phyloP scores from a whole-genome alignment of 1,139 yeast species.

The Diutina mesorugosa region DNA sequence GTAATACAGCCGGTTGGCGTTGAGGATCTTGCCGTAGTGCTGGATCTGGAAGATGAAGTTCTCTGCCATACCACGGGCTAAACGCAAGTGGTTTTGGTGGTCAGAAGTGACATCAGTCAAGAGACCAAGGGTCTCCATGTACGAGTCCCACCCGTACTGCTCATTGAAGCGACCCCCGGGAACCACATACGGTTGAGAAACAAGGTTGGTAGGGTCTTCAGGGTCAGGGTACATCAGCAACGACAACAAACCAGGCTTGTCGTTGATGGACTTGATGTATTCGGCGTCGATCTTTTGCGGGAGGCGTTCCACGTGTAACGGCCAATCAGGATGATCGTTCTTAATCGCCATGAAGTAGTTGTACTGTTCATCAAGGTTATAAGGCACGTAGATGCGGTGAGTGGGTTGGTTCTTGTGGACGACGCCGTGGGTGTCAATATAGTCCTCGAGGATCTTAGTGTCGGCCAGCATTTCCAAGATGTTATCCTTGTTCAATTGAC shows the following conservation, averaged over 20 bases:
- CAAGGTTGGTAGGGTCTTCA: constrained; percentile 35
- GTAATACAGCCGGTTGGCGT: constrained; percentile 90
- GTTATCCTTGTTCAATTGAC: constrained; percentile 52
- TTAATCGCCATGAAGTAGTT: constrained; percentile 53
- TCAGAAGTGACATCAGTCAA: constrained; percentile 52
- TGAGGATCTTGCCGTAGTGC: constrained; percentile 84
- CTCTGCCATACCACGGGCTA: constrained; percentile 87
- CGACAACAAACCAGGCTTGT: constrained; percentile 78
- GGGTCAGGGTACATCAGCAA: constrained; percentile 51
- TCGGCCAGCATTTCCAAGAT: constrained; percentile 68
- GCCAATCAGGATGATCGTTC: constrained; percentile 38
- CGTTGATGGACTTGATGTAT: constrained; percentile 66
- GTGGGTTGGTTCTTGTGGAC: constrained; percentile 19
- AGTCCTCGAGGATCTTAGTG: constrained; percentile 58
- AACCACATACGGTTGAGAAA: constrained; percentile 79
- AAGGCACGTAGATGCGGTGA: constrained; percentile 74
- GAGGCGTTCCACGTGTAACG: constrained; percentile 65
- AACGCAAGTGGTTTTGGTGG: constrained; percentile 19
- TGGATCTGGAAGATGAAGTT: constrained; percentile 84
- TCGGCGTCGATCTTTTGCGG: constrained; percentile 49
- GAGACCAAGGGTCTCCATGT: constrained; percentile 81
- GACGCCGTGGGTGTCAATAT: constrained; percentile 22
- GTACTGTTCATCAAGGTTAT: constrained; percentile 55
- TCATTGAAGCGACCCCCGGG: constrained; percentile 98
- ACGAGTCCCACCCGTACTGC: constrained; percentile 96